These are phyloP conservation scores for Arachnomyces sp. DNA, from an alignment of 2,329 filamentous ascomycete genomes.

Conservation along the genomic window DNA sequence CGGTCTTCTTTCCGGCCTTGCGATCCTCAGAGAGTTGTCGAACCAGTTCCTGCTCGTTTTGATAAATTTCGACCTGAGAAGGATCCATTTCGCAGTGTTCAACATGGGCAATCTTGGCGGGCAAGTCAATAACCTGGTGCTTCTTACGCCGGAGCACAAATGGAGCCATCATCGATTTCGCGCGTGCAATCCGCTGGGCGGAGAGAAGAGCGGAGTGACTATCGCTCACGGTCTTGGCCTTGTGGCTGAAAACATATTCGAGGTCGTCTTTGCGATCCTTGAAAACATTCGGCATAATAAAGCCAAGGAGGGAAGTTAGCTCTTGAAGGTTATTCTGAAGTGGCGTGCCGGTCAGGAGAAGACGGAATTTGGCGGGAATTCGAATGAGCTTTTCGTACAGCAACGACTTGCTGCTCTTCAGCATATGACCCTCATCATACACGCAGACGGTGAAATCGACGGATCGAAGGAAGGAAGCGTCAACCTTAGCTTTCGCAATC, in stretches of 20 bases:
- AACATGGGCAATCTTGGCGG: constrained; percentile 68
- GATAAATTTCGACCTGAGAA: constrained; percentile 66
- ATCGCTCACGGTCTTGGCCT: constrained; percentile 69
- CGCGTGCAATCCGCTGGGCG: constrained; percentile 75
- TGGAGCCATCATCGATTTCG: constrained; percentile 85
- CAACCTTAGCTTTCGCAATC: constrained; percentile 53
- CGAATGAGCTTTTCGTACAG: constrained; percentile 71
- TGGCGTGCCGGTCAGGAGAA: constrained; percentile 84
- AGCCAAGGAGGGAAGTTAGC: constrained; percentile 81
- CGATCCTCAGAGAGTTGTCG: constrained; percentile 54
- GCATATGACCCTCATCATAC: constrained; percentile 88
- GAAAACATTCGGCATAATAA: constrained; percentile 85
- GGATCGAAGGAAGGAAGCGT: constrained; percentile 56
- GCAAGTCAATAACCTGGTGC: constrained; percentile 81
- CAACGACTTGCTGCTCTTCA: constrained; percentile 81
- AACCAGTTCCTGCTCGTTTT: constrained; percentile 57
- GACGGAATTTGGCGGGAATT: constrained; percentile 72
- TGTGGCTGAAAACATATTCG: constrained; percentile 84
- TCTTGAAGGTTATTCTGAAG: constrained; percentile 95
- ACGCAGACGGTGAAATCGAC: constrained; percentile 57
- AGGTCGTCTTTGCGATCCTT: constrained; percentile 67
- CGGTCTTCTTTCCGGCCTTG: constrained; percentile 48
- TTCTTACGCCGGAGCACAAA: constrained; percentile 95
- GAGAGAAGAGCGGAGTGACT: constrained; percentile 75
- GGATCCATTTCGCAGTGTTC: constrained; percentile 73